These are phyloP conservation scores for Puccinia sorghi DNA, from an alignment of 1,284 basidiomycete genomes.

Conservation along the genomic window DNA sequence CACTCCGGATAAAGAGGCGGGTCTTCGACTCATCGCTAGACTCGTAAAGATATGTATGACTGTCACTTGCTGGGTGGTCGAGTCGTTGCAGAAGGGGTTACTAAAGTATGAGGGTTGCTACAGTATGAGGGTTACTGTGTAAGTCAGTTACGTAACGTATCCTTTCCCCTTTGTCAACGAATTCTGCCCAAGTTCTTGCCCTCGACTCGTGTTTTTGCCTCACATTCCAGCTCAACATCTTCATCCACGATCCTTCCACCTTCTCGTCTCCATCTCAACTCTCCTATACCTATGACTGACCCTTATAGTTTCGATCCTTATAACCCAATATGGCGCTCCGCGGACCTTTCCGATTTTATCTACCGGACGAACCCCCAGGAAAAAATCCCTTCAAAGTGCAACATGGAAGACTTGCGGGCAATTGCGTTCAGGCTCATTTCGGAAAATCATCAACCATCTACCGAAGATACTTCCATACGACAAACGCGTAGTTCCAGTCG, in stretches of 20 bases:
- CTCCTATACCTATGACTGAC: neutral
- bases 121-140: no score
- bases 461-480: neutral
- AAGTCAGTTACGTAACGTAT: no score
- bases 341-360: neutral
- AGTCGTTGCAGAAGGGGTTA: no score
- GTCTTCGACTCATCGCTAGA: neutral
- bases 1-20: constrained; percentile 4
- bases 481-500: neutral
- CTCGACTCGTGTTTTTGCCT: no score
- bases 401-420: neutral
- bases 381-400: neutral
- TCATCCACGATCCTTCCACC: no score
- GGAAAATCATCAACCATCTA: neutral
- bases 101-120: no score
- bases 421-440: neutral
- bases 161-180: no score
- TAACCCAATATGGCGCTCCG: neutral
- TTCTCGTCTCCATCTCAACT: no score
- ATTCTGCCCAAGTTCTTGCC: no score
- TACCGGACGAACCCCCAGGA: neutral
- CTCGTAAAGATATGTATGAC: neutral
- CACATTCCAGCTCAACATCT: no score
- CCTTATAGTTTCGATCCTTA: neutral
- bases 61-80: no score